phyloP scores from a whole-genome alignment of 192 early-diverging fungal species.

The Backusella psychrophila region DNA sequence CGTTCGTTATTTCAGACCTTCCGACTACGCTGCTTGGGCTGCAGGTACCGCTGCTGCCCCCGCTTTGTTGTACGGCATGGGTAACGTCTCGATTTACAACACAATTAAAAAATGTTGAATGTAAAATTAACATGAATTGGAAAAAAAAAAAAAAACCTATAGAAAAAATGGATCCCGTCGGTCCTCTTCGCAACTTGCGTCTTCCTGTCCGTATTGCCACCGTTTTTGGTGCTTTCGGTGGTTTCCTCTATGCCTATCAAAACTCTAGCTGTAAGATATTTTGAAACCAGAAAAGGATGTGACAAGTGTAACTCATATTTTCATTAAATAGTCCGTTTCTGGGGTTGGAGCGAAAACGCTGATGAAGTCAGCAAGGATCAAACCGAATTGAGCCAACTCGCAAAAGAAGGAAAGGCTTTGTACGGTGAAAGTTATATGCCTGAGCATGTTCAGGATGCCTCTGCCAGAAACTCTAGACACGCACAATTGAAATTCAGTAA shows the following conservation, averaged over 20 bases:
- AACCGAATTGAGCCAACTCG: slow-evolving; percentile 57
- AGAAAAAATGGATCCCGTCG: slow-evolving; percentile 55
- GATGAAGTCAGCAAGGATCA: slow-evolving; percentile 72
- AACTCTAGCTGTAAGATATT: slow-evolving; percentile 63
- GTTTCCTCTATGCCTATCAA: slow-evolving; percentile 80
- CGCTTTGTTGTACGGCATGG: slow-evolving; percentile 69
- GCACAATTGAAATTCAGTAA: slow-evolving; percentile 65
- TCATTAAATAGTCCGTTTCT: slow-evolving; percentile 74
- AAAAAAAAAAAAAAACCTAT: background rate
- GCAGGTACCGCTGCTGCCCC: slow-evolving; percentile 69
- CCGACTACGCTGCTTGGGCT: slow-evolving; percentile 70
- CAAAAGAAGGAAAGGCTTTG: slow-evolving; percentile 66
- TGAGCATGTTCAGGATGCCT: slow-evolving; percentile 53
- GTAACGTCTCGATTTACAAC: slow-evolving; percentile 42
- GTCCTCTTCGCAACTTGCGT: slow-evolving; percentile 43
- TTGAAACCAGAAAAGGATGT: background rate
- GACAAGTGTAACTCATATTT: background rate
- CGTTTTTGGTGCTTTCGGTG: slow-evolving; percentile 54
- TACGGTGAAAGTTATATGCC: slow-evolving; percentile 59
- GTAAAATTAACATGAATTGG: background rate
- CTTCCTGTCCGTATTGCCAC: slow-evolving; percentile 53
- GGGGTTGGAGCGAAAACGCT: slow-evolving; percentile 87
- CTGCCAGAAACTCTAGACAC: slow-evolving; percentile 65
- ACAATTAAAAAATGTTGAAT: background rate
- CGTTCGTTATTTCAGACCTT: slow-evolving; percentile 83